Conservation (phyloP, 108 stramenopile species). For the Parietichytrium sp. region DNA sequence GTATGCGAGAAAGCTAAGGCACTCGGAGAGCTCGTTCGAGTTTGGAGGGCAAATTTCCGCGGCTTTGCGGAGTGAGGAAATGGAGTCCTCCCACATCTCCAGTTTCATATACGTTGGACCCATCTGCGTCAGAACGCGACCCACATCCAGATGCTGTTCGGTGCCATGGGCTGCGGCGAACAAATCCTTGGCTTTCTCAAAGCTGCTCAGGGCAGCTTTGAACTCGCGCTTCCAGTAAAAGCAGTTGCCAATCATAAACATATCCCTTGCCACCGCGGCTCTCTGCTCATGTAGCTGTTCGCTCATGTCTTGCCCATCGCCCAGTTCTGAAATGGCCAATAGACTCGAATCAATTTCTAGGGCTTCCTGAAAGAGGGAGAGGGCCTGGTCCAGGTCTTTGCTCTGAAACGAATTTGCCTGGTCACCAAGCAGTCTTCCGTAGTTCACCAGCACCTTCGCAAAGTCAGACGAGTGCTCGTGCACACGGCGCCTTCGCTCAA, state of each 20-base stretch:
- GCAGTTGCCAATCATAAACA: slow-evolving; percentile 10
- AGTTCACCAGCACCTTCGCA: neutral
- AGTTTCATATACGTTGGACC: slow-evolving; percentile 2
- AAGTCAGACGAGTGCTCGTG: slow-evolving; percentile 8
- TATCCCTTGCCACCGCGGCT: neutral
- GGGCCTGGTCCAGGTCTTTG: neutral
- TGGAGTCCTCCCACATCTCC: neutral
- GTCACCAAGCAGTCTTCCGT: neutral
- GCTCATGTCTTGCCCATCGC: neutral
- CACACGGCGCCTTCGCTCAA: neutral
- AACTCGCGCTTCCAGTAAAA: neutral
- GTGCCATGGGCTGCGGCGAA: neutral
- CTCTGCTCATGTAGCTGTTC: no score
- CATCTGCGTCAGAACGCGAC: neutral
- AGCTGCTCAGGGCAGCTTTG: neutral
- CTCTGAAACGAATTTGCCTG: slow-evolving; percentile 36
- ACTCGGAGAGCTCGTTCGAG: neutral
- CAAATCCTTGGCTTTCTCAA: neutral
- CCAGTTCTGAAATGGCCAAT: neutral
- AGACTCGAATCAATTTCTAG: slow-evolving; percentile 3
- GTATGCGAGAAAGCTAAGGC: slow-evolving; percentile 36
- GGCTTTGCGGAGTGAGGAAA: neutral
- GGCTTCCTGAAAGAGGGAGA: neutral
- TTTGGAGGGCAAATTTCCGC: neutral
- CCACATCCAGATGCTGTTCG: neutral